Base-by-base conservation (phyloP, 805 yeast genomes). In the Blastobotrys chiropterorum region DNA sequence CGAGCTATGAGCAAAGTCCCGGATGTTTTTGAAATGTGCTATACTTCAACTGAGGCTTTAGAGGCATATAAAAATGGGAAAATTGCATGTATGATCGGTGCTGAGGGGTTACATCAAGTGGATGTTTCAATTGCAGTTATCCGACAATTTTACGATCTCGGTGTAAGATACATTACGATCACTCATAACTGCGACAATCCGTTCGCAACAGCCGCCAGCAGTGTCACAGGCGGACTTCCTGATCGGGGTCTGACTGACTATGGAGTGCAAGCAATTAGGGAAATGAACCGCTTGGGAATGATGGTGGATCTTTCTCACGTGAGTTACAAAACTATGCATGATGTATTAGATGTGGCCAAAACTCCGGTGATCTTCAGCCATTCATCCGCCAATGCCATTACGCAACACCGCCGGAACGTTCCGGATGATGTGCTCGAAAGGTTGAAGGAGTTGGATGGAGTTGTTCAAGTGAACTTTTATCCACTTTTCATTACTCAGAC, bases 161-260 rank as follows among this genome's bases (percentile, higher is more conserved):
- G 82, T 13, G 79, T 78, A n/a, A 58, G 81, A 38, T 78, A 78
- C 59, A 72, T 76, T 42, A 78, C 82, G 0, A 60, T 78, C 49
- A 78, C 82, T 0, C 82, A 78, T 53, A 78, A 78, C 58, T 77
- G 82, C 63, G 81, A 78, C 56, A 78, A 78, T 54, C 81, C 82
- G 3, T 78, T 76, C 63, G 81, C 82, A 1, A 77, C 80, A 13
- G 79, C 82, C 11, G 81, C 81, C 5, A 68, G 76, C 3, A 69
- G 78, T 0, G 69, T 72, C 3, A 57, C 75, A 15, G 79, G 70
- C 16, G 81, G 81, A 1, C 64, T 67, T 41, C 69, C 66, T 5
- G 82, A 77, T 56, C 56, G 59, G 8, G 82, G 81, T 0, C 60
- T 78, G 47, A 65, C 77, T 16, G 63, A 63, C 0, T 72, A 54